These are phyloP conservation scores for Phytophthora litchii DNA, from an alignment of 352 stramenopile species.

Conservation along the genomic window DNA sequence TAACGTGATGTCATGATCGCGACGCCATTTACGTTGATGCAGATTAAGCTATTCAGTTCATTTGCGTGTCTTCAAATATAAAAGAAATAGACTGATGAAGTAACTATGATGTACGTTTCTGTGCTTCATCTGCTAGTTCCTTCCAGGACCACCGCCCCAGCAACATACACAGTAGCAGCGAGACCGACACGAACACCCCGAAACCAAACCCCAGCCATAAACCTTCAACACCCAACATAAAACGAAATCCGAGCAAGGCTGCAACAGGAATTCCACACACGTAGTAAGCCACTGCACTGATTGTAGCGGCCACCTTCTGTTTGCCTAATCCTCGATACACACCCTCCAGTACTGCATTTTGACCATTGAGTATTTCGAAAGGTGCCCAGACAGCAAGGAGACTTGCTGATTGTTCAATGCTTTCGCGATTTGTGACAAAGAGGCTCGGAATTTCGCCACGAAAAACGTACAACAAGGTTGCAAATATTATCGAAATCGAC, in stretches of 20 bases:
- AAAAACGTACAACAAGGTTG: slow-evolving; percentile 41
- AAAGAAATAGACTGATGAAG: too few species aligned
- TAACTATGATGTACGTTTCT: slow-evolving; percentile 29
- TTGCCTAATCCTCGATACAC: slow-evolving; percentile 71
- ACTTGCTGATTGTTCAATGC: slow-evolving; percentile 45
- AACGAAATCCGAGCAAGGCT: slow-evolving; percentile 57
- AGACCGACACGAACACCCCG: slow-evolving; percentile 37
- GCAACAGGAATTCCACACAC: slow-evolving; percentile 71
- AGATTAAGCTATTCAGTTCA: too few species aligned
- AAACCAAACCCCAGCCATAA: slow-evolving; percentile 82
- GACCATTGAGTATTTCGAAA: slow-evolving; percentile 71
- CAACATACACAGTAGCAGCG: slow-evolving; percentile 17
- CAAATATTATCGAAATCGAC: slow-evolving; percentile 40
- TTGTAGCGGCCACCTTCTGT: slow-evolving; percentile 68
- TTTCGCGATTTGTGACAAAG: slow-evolving; percentile 45
- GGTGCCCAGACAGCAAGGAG: slow-evolving; percentile 64
- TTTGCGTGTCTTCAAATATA: too few species aligned
- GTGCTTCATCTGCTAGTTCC: slow-evolving; percentile 40
- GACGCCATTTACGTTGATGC: too few species aligned
- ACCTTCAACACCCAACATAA: slow-evolving; percentile 55
- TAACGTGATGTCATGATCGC: too few species aligned
- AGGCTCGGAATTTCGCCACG: slow-evolving; percentile 48
- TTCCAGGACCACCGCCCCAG: slow-evolving; percentile 34
- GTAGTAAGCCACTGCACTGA: slow-evolving; percentile 82
- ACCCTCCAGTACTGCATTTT: slow-evolving; percentile 74